A percentile compares a stretch with the other conserved stretches of the same genome.
Conservation (phyloP, 495 filamentous ascomycete species). For the Lepraria neglecta region DNA sequence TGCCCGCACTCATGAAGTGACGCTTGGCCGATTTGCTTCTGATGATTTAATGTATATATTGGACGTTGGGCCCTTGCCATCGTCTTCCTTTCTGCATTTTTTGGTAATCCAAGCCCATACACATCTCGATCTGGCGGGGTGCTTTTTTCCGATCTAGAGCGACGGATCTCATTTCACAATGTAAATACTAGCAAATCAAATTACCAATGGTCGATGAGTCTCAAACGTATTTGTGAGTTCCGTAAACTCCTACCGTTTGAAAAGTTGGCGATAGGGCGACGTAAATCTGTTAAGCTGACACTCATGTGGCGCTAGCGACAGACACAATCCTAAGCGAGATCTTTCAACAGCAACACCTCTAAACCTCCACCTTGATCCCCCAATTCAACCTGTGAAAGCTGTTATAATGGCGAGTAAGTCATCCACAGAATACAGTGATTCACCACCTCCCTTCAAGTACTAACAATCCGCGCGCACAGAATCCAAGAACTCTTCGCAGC, state of each 20-base stretch:
- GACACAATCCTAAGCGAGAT: conserved; percentile 13
- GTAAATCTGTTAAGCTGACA: not conserved
- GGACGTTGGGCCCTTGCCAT: not conserved
- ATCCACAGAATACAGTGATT: not conserved
- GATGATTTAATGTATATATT: not conserved
- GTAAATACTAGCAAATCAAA: too few relatives aligned
- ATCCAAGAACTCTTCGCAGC: conserved; percentile 99
- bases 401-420: conserved; percentile 24
- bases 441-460: not conserved
- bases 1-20: conserved; percentile 24
- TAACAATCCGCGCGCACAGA: conserved; percentile 45
- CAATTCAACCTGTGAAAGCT: not conserved
- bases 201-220: too few relatives aligned
- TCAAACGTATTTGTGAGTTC: too few relatives aligned
- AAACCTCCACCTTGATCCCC: not conserved
- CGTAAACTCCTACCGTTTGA: too few relatives aligned
- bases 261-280: too few relatives aligned
- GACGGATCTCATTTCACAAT: too few relatives aligned
- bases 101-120: not conserved
- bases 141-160: too few relatives aligned
- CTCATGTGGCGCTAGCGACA: not conserved
- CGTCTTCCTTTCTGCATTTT: not conserved
- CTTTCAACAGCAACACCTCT: not conserved
- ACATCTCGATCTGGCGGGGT: too few relatives aligned
- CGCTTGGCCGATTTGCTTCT: not conserved